Conservation (phyloP, 2,329 filamentous ascomycete genomes). For the Cercospora sojina region DNA sequence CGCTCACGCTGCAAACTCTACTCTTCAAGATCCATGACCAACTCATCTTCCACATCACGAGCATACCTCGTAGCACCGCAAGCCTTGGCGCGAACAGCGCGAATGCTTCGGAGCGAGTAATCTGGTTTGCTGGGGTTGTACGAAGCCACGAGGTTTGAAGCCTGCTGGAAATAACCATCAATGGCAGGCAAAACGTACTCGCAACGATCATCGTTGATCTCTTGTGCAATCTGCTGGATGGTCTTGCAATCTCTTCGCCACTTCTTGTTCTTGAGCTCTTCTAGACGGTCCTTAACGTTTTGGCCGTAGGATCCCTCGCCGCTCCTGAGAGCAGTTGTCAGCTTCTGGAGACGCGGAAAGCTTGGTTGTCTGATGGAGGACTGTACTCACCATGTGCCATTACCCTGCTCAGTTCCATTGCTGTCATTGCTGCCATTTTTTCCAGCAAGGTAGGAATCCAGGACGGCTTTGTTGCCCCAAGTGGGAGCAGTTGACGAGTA, state of each 20-base stretch:
- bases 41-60: slow-evolving; percentile 4
- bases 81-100: slow-evolving; percentile 9
- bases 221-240: slow-evolving; percentile 8
- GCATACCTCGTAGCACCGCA: slow-evolving; percentile 1
- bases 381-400: slow-evolving; percentile 4
- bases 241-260: slow-evolving; percentile 3
- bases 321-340: not conserved
- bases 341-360: not conserved
- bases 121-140: slow-evolving; percentile 12
- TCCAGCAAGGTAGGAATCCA: slow-evolving; percentile 8
- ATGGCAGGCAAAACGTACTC: slow-evolving; percentile 10
- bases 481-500: slow-evolving; percentile 1
- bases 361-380: not conserved
- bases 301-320: slow-evolving; percentile 10
- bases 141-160: not conserved
- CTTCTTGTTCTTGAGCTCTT: slow-evolving; percentile 13
- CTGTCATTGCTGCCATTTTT: slow-evolving; percentile 7
- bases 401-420: slow-evolving; percentile 7
- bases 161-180: slow-evolving; percentile 7
- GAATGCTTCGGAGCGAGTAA: not conserved
- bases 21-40: slow-evolving; percentile 5
- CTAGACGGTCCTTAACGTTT: slow-evolving; percentile 7
- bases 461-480: slow-evolving; percentile 9
- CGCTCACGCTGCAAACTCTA: not conserved
- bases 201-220: slow-evolving; percentile 13